Evolutionary conservation across 75 land plant genomes (phyloP).

Genomic region (Pinus tabuliformis): DNA sequence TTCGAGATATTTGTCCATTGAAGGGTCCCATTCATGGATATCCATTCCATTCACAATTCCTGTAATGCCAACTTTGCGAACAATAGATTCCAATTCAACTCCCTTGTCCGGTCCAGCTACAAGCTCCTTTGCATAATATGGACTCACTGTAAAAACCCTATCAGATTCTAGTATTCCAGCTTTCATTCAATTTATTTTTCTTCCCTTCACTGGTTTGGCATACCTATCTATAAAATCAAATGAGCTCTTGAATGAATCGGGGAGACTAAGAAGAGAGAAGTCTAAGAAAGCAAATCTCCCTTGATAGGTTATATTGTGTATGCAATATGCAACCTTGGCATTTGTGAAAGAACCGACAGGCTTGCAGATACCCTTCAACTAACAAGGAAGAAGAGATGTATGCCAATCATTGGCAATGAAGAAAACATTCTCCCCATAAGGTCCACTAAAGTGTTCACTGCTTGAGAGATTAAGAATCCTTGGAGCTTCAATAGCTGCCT

Average conservation of each 20-base stretch:
- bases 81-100: slow-evolving; percentile 62
- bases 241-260: slow-evolving; percentile 70
- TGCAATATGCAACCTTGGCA: slow-evolving; percentile 97
- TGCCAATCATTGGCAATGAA: slow-evolving; percentile 98
- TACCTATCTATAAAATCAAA: slow-evolving; percentile 98
- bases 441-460: slow-evolving; percentile 73
- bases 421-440: slow-evolving; percentile 95
- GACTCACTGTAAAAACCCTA: slow-evolving; percentile 81
- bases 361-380: slow-evolving; percentile 79
- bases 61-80: slow-evolving; percentile 34
- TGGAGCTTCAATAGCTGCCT: slow-evolving; percentile 94
- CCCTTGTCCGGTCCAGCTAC: slow-evolving; percentile 68
- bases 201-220: slow-evolving; percentile 82
- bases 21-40: slow-evolving; percentile 93
- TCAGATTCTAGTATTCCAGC: slow-evolving; percentile 84
- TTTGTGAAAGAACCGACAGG: slow-evolving; percentile 55
- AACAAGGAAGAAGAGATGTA: slow-evolving; percentile 89
- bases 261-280: slow-evolving; percentile 67
- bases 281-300: slow-evolving; percentile 83
- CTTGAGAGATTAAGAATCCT: slow-evolving; percentile 57
- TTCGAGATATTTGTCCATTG: slow-evolving; percentile 73
- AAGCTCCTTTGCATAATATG: slow-evolving; percentile 85
- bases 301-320: slow-evolving; percentile 98
- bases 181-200: slow-evolving; percentile 98
- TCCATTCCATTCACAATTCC: slow-evolving; percentile 98